Conservation (phyloP, 2,329 filamentous ascomycete species). For the Clonostachys sp. region DNA sequence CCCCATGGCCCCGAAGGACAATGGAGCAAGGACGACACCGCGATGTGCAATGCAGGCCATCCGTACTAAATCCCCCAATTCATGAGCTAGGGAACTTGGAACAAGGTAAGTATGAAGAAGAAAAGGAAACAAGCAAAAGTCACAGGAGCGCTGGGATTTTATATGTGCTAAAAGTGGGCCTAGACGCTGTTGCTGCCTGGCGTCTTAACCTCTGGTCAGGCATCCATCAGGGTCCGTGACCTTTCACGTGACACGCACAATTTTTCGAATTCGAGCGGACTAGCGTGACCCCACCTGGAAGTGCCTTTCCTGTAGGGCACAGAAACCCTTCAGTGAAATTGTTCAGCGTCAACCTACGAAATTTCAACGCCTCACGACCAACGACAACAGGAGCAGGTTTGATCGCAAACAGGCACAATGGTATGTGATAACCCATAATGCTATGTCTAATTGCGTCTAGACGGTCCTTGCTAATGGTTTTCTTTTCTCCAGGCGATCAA, state of each 20-base stretch:
- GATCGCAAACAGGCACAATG: conserved; percentile 52
- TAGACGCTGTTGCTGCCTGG: conserved; percentile 8
- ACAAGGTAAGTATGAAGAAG: conserved; percentile 49
- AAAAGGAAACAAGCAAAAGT: conserved; percentile 14
- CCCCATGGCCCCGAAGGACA: conserved; percentile 40
- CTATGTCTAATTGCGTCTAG: background rate
- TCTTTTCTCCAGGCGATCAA: conserved; percentile 75
- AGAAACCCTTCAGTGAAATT: conserved; percentile 36
- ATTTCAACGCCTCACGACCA: conserved; percentile 31
- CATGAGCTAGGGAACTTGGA: conserved; percentile 35
- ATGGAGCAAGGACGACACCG: conserved; percentile 42
- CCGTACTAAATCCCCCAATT: conserved; percentile 32
- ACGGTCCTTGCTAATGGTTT: conserved; percentile 15
- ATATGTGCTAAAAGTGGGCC: conserved; percentile 19
- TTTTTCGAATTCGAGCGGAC: background rate
- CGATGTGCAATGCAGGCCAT: conserved; percentile 50
- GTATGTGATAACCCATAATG: conserved; percentile 17
- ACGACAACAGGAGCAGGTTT: conserved; percentile 38
- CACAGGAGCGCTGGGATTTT: conserved; percentile 5
- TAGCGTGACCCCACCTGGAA: conserved; percentile 19
- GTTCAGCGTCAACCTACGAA: conserved; percentile 30
- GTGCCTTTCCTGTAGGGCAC: conserved; percentile 29
- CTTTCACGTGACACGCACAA: conserved; percentile 13
- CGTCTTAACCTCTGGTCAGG: conserved; percentile 8
- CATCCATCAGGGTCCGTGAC: background rate